These are phyloP conservation scores for Teratosphaeria destructans DNA, from an alignment of 2,329 filamentous ascomycete genomes.

Conservation along the genomic window DNA sequence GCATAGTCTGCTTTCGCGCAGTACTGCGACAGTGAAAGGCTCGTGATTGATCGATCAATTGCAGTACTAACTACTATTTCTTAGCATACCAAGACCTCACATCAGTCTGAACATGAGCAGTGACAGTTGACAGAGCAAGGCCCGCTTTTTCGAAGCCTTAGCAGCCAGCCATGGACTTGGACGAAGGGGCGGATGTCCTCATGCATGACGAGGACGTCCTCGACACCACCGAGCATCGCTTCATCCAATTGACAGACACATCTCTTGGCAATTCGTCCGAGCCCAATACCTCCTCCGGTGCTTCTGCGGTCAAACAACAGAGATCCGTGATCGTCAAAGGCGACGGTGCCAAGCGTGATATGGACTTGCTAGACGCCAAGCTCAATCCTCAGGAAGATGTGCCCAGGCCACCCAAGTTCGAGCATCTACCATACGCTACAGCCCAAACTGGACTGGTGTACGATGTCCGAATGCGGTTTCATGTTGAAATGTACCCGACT, in stretches of 20 bases:
- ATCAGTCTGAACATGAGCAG: neutral
- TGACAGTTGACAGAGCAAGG: neutral
- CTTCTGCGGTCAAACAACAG: neutral
- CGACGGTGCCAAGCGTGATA: slow-evolving; percentile 11
- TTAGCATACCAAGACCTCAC: neutral
- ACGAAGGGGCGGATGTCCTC: slow-evolving; percentile 11
- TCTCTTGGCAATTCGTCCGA: neutral
- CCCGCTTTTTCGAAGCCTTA: neutral
- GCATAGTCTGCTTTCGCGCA: neutral
- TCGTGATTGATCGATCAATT: neutral
- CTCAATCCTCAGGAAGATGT: slow-evolving; percentile 14
- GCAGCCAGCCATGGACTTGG: slow-evolving; percentile 1
- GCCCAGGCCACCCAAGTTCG: slow-evolving; percentile 24
- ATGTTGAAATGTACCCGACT: slow-evolving; percentile 57
- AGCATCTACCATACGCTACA: slow-evolving; percentile 27
- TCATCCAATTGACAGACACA: slow-evolving; percentile 5
- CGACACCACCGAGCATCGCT: slow-evolving; percentile 8
- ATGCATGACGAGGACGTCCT: slow-evolving; percentile 19
- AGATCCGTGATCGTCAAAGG: slow-evolving; percentile 11
- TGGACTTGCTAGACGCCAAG: slow-evolving; percentile 6
- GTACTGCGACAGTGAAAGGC: too few species aligned
- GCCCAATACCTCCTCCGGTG: neutral
- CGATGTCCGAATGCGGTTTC: slow-evolving; percentile 90
- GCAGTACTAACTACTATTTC: neutral
- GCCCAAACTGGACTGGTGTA: slow-evolving; percentile 48